phyloP scores from a whole-genome alignment of 805 yeast species.

The Candida maesae region DNA sequence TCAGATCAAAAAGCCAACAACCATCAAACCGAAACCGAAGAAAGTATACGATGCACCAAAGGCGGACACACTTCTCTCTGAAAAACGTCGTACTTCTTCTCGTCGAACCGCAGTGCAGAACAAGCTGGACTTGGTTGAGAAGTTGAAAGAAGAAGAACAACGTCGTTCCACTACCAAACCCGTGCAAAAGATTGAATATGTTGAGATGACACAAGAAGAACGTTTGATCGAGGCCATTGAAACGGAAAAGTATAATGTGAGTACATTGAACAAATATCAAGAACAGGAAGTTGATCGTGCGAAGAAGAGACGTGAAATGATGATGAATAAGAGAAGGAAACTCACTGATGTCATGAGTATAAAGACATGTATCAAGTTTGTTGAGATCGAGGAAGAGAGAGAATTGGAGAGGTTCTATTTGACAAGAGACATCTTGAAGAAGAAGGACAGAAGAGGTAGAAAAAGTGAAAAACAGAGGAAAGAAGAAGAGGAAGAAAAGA shows the following conservation, averaged over 20 bases:
- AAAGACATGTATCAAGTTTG: slow-evolving; percentile 41
- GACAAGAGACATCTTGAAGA: slow-evolving; percentile 37
- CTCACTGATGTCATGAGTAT: slow-evolving; percentile 58
- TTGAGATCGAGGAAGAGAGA: slow-evolving; percentile 64
- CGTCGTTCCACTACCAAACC: slow-evolving; percentile 45
- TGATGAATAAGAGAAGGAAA: slow-evolving; percentile 60
- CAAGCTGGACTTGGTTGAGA: slow-evolving; percentile 71
- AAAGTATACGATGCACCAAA: slow-evolving; percentile 35
- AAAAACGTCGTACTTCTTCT: slow-evolving; percentile 65
- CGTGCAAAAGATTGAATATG: slow-evolving; percentile 36
- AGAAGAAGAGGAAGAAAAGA: slow-evolving; percentile 36
- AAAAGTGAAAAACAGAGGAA: slow-evolving; percentile 39
- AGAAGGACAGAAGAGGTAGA: slow-evolving; percentile 42
- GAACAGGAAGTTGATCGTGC: slow-evolving; percentile 84
- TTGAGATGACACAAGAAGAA: slow-evolving; percentile 43
- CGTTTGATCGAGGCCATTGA: slow-evolving; percentile 71
- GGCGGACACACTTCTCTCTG: slow-evolving; percentile 49
- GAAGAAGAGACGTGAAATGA: slow-evolving; percentile 68
- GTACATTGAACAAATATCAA: slow-evolving; percentile 70
- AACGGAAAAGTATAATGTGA: slow-evolving; percentile 74
- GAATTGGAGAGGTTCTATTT: slow-evolving; percentile 40
- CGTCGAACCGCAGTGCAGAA: slow-evolving; percentile 75
- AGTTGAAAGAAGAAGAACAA: slow-evolving; percentile 63
- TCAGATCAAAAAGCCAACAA: slow-evolving; percentile 30
- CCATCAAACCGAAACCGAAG: slow-evolving; percentile 29